These are phyloP conservation scores for Ustilago trichophora DNA, from an alignment of 1,284 basidiomycete species.

Conservation along the genomic window DNA sequence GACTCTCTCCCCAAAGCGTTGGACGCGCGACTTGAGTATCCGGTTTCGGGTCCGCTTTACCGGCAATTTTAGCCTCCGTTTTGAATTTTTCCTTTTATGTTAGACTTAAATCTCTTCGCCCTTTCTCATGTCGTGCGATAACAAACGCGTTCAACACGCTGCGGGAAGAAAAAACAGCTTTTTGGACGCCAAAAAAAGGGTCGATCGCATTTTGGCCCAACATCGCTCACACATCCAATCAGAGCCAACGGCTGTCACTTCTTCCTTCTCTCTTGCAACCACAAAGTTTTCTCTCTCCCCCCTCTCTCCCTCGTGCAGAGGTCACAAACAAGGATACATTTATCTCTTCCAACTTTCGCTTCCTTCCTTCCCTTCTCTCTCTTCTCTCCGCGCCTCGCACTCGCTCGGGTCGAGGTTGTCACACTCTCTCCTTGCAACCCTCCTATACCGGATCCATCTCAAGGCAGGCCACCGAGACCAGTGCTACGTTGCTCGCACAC, in stretches of 20 bases:
- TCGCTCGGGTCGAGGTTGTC: conserved; percentile 27
- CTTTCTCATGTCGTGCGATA: no score
- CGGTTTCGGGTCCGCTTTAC: conserved; percentile 29
- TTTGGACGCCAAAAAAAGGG: no score
- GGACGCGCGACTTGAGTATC: conserved; percentile 2
- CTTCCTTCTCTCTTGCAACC: conserved; percentile 1
- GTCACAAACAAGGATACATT: not conserved
- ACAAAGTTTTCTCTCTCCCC: not conserved
- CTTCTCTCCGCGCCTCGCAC: conserved; percentile 13
- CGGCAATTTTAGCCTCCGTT: no score
- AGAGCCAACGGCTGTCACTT: not conserved
- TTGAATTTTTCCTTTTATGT: no score
- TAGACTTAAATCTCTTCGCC: no score
- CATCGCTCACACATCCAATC: no score
- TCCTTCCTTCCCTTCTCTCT: not conserved
- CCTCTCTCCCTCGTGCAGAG: conserved; percentile 9
- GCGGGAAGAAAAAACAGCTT: conserved; percentile 9
- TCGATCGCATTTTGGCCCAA: no score
- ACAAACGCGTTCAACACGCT: no score
- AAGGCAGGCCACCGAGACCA: no score
- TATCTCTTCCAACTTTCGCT: not conserved
- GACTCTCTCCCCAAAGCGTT: no score
- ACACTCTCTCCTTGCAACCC: not conserved
- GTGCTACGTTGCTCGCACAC: no score
- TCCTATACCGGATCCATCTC: no score